Evolutionary conservation across 2,329 filamentous ascomycete species (phyloP).

Genomic region (Sodiomyces alkalinus): DNA sequence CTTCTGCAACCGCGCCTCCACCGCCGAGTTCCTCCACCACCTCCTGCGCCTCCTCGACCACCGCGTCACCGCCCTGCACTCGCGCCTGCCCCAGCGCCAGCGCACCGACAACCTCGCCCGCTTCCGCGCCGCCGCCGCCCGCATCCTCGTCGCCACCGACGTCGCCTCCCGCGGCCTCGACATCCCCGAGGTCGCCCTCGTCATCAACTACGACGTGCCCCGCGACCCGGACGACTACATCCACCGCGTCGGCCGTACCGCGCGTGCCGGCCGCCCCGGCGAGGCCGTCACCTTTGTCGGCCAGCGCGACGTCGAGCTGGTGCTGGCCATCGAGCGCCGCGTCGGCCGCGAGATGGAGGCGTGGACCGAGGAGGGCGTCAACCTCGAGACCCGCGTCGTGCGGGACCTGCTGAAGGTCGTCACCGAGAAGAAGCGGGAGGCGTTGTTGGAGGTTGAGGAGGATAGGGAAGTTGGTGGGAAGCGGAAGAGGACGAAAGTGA

Average conservation of each 20-base stretch:
- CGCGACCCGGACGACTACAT: slow-evolving; percentile 97
- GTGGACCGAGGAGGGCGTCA: slow-evolving; percentile 84
- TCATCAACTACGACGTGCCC: slow-evolving; percentile 91
- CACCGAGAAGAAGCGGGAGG: slow-evolving; percentile 90
- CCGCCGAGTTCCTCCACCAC: slow-evolving; percentile 80
- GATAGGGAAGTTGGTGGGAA: slow-evolving; percentile 85
- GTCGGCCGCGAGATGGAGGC: slow-evolving; percentile 68
- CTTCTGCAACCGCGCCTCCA: slow-evolving; percentile 85
- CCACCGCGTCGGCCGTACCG: slow-evolving; percentile 88
- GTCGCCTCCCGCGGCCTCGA: slow-evolving; percentile 89
- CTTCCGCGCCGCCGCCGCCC: slow-evolving; percentile 78
- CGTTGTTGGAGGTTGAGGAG: slow-evolving; percentile 80
- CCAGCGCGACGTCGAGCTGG: slow-evolving; percentile 78
- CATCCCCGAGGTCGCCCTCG: slow-evolving; percentile 79
- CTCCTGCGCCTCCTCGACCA: slow-evolving; percentile 74
- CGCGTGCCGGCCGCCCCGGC: slow-evolving; percentile 73
- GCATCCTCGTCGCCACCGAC: slow-evolving; percentile 87
- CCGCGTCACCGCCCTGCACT: slow-evolving; percentile 83
- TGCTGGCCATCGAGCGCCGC: slow-evolving; percentile 78
- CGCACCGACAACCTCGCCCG: slow-evolving; percentile 76
- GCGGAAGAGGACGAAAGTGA: slow-evolving; percentile 46
- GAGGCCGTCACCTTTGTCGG: slow-evolving; percentile 80
- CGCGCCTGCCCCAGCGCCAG: slow-evolving; percentile 69
- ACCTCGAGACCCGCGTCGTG: slow-evolving; percentile 78
- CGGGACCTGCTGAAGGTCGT: slow-evolving; percentile 78